These are phyloP conservation scores for Eucommia ulmoides DNA, from an alignment of 257 asterid genomes.

Conservation along the genomic window DNA sequence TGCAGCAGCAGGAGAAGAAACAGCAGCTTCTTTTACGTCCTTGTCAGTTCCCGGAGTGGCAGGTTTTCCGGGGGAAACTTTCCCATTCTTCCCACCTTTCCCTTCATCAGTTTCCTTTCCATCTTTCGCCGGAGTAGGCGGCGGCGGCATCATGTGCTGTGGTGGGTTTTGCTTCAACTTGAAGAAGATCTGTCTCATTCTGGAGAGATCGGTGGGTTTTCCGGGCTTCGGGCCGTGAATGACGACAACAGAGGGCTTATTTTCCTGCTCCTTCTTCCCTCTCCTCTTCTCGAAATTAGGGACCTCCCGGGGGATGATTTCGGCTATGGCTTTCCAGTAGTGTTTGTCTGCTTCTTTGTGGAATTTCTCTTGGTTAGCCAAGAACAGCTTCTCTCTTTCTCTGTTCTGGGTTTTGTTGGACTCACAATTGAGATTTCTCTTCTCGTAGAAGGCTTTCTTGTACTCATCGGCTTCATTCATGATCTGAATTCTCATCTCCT, in stretches of 20 bases:
- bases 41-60: slow-evolving; percentile 6
- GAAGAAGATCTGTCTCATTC: slow-evolving; percentile 73
- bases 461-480: slow-evolving; percentile 85
- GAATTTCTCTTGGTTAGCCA: slow-evolving; percentile 71
- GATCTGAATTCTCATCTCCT: slow-evolving; percentile 69
- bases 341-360: slow-evolving; percentile 86
- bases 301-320: slow-evolving; percentile 76
- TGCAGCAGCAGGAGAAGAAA: slow-evolving; percentile 10
- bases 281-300: slow-evolving; percentile 82
- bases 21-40: slow-evolving; percentile 12
- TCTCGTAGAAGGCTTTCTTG: slow-evolving; percentile 63
- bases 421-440: slow-evolving; percentile 47
- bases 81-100: slow-evolving; percentile 18
- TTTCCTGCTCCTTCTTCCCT: slow-evolving; percentile 54
- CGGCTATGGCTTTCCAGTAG: slow-evolving; percentile 85
- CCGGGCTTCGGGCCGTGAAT: slow-evolving; percentile 96
- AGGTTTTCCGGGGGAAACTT: too few relatives aligned
- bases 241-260: slow-evolving; percentile 53
- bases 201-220: slow-evolving; percentile 76
- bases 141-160: slow-evolving; percentile 79
- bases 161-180: slow-evolving; percentile 86
- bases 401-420: slow-evolving; percentile 57
- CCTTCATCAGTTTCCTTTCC: slow-evolving; percentile 22
- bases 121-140: slow-evolving; percentile 20
- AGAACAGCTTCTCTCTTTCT: slow-evolving; percentile 76